Conservation (phyloP, 352 stramenopile species). For the Pythium diclinum region DNA sequence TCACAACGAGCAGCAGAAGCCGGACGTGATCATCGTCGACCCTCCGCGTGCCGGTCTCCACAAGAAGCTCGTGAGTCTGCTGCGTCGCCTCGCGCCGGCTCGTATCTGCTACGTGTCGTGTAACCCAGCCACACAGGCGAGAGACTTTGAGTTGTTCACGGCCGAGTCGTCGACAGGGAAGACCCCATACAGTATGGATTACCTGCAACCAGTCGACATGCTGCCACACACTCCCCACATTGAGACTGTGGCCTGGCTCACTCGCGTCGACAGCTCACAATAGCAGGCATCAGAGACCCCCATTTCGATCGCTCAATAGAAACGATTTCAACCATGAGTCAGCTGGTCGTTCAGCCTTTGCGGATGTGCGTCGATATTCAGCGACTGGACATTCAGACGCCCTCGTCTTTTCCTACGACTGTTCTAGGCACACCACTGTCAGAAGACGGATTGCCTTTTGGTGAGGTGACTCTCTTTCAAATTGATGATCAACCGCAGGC, state of each 20-base stretch:
- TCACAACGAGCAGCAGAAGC: constrained; percentile 17
- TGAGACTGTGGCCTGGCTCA: constrained; percentile 72
- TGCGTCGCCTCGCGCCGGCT: constrained; percentile 38
- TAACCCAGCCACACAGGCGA: constrained; percentile 62
- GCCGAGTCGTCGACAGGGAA: neutral
- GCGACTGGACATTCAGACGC: no score
- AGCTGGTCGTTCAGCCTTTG: no score
- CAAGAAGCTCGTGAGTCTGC: constrained; percentile 58
- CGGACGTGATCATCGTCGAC: constrained; percentile 74
- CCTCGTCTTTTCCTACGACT: no score
- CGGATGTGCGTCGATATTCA: no score
- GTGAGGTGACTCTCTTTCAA: no score
- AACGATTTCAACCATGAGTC: no score
- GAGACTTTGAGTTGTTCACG: constrained; percentile 52
- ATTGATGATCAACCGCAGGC: no score
- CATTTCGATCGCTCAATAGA: no score
- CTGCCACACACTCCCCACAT: constrained; percentile 77
- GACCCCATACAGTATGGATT: constrained; percentile 38
- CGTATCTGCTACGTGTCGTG: constrained; percentile 81
- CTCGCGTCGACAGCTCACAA: constrained; percentile 9
- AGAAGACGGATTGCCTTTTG: no score
- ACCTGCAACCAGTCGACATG: constrained; percentile 74
- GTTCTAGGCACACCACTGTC: no score
- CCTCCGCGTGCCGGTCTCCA: constrained; percentile 66
- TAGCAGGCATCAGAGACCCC: no score